Evolutionary conservation across 768 basidiomycete genomes (phyloP).

Genomic region (Rhizopogon vulgaris): DNA sequence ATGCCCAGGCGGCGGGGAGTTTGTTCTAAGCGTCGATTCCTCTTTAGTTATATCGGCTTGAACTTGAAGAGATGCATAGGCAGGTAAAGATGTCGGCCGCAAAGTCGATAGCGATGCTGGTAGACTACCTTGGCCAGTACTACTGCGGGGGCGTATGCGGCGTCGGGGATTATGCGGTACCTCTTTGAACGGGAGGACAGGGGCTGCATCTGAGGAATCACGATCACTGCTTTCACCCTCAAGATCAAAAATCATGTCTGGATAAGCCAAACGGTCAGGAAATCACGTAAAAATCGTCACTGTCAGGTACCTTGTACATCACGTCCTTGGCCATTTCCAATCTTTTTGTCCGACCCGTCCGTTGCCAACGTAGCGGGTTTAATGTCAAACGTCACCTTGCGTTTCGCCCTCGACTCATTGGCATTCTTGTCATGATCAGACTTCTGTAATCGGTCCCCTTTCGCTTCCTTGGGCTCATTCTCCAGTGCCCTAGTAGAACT

Average conservation of each 20-base stretch:
- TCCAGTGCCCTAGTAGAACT: conserved; percentile 8
- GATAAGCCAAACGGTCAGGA: conserved; percentile 2
- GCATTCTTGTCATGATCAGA: conserved; percentile 17
- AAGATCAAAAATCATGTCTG: conserved; percentile 67
- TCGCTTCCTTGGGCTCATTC: conserved; percentile 7
- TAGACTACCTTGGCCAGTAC: conserved; percentile 33
- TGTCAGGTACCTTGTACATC: conserved; percentile 40
- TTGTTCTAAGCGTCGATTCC: background rate
- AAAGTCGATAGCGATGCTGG: conserved; percentile 54
- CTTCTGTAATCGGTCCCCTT: conserved; percentile 12
- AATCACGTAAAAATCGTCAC: background rate
- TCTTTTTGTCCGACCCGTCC: conserved; percentile 28
- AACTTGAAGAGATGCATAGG: conserved; percentile 52
- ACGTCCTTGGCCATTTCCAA: conserved; percentile 24
- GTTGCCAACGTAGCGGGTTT: conserved; percentile 50
- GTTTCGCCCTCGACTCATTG: conserved; percentile 44
- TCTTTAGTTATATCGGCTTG: conserved; percentile 21
- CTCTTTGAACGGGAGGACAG: conserved; percentile 31
- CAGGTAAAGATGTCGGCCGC: conserved; percentile 65
- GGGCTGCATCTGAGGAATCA: conserved; percentile 27
- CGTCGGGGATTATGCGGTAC: conserved; percentile 16
- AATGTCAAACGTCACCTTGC: conserved; percentile 71
- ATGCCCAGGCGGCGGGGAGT: conserved; percentile 1
- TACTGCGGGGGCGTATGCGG: conserved; percentile 19
- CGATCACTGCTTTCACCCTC: conserved; percentile 44